Base-by-base conservation (phyloP, 768 basidiomycete genomes). In the Collybia mongolica region DNA sequence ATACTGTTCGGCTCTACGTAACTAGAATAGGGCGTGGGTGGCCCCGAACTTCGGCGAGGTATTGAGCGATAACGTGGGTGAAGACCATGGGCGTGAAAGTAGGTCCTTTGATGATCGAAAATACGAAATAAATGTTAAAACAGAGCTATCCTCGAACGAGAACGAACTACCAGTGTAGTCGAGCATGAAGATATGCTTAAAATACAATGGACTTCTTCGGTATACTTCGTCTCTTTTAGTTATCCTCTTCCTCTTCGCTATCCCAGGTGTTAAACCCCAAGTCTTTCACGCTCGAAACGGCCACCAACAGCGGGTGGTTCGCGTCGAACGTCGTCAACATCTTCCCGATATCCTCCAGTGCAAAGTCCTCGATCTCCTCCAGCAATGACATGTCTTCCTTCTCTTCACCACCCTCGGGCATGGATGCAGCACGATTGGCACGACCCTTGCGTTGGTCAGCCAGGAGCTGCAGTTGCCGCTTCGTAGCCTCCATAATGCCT, bases 301-400 rank as follows among this genome's bases (percentile, higher is more conserved):
- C 88, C 36, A 90, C 74, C 44, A 90, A 61, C 51, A 91, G 58
- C n/a, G 80, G 73, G 65, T 90, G 84, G 40, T 75, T 75, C 20
- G 65, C 54, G 55, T 89, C 84, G 48, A 91, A 69, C 52, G 71
- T 54, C 38, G 58, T 54, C 46, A 90, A 59, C 67, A 86, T 72
- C 73, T 81, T 85, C 39, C 69, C 76, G 83, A 91, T 89, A 62
- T 90, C 90, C 62, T 90, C 88, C 55, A 90, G 62, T 56, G 83
- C 86, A 60, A 86, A 90, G 49, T 88, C 88, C 63, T 90, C 90
- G 69, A 90, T 84, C 72, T 93, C 89, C 65, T 92, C 88, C 35
- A 88, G 61, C 46, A 90, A 63, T 63, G 79, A 79, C 56, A 88
- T 66, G 54, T 91, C 88, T 54, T 90, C 87, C 50, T 71, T 70